Base-by-base conservation (phyloP, 2,329 filamentous ascomycete species). In the Pestalotiopsis sp. region DNA sequence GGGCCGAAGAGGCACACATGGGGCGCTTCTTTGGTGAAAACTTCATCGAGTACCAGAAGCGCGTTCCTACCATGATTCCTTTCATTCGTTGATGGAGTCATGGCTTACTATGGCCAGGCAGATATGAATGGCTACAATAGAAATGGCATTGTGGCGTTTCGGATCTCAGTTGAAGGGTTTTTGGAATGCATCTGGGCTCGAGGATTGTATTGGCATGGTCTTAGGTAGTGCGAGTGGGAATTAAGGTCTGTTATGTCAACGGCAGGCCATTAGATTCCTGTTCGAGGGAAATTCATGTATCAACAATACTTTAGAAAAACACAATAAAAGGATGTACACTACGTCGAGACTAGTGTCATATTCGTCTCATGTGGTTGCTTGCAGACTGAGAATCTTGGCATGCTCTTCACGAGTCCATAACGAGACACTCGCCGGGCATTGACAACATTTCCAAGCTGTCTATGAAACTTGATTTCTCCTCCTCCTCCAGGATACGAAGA, bases 21-120 rank as follows among this genome's bases (percentile, higher is more conserved):
- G 82, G 95, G 7, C 83, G 85, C 14, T 98, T 98, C 81, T 99
- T 98, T 78, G 92, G 92, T 0, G 84, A 92, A 7, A 91, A 97
- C 63, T 99, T 98, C 78, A 81, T 89, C 23, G 80, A 88, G 20
- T 99, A 97, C 77, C 87, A 87, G 73, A 86, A 86, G 76, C 86
- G 84, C 68, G 95, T 95, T 4, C 85, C 87, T 58, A 93, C 94
- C 9, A 89, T 90, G 77, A 97, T 99, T 75, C 96, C 95, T 0
- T 93, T 97, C 70, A 90, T 95, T 11, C 69, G 70, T 11, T 78
- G 68, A 72, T 20, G 45, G 17, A 20, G 27, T 12, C 6, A n/a
- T 52, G 45, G 45, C 20, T 52, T 2, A 2, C 1, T 2, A n/a
- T 52, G 45, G 7, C 5, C n/a, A 52, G 4, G 13, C 45, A 52